Base-by-base conservation (phyloP, 805 yeast genomes). In the Candida dajiaensis region DNA sequence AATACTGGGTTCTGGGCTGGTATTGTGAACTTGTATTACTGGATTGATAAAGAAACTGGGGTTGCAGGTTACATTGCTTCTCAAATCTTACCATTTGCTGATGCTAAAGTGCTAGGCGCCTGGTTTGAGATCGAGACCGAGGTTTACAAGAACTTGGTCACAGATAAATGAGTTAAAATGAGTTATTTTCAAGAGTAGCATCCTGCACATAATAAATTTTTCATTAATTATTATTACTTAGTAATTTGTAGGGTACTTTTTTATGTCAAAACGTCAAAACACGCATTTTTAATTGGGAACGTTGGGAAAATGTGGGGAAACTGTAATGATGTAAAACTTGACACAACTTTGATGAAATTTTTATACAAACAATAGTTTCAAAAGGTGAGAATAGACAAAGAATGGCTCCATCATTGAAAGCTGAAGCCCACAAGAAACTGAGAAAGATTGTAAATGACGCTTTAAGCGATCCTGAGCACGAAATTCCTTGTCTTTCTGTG, bases 1-100 rank as follows among this genome's bases (percentile, higher is more conserved):
- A 65, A 67, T 4, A 56, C 72, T 1, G 59, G 65, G 8, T 62
- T 57, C 48, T 72, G 77, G 77, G 61, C 65, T 22, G 77, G 77
- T 1, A 41, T 70, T 28, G 62, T 69, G 12, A 72, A 69, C 46
- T 50, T 67, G 23, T 70, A 49, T 54, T 72, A 59, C 52, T 72
- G 75, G 75, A 50, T 71, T 31, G 77, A 72, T 53, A 47, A 58
- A 22, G 59, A 65, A 40, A 68, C 64, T 40, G 68, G 64, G 15
- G 52, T 70, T 42, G 75, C 68, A 3, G 76, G 76, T 1, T 58
- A 63, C 41, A 64, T 67, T 52, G 71, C 64, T 19, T 55, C 67
- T 21, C 73, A 71, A 44, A 44, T 68, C 12, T 52, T 71, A 26
- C 77, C 77, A 8, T 64, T 64, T 51, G 58, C 49, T 15, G 66